Conservation (phyloP, 805 yeast species). For the Lachancea mirantina region DNA sequence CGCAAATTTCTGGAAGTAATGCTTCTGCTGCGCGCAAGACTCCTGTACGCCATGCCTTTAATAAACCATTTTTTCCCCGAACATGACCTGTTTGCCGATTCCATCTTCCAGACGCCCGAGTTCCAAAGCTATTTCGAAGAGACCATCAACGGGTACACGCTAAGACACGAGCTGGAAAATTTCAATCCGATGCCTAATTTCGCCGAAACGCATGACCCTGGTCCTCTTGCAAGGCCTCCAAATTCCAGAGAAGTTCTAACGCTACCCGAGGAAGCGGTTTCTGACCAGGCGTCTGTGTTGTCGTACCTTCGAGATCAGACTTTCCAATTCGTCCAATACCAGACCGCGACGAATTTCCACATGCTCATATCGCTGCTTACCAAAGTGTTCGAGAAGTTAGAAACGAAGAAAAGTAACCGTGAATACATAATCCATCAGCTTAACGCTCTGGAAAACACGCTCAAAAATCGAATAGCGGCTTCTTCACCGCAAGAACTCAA, state of each 20-base stretch:
- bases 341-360: slow-evolving; percentile 24
- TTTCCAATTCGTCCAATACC: slow-evolving; percentile 23
- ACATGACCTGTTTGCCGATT: slow-evolving; percentile 25
- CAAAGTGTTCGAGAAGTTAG: slow-evolving; percentile 24
- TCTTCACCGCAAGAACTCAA: slow-evolving; percentile 19
- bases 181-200: slow-evolving; percentile 1
- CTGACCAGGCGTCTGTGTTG: slow-evolving; percentile 1
- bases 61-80: slow-evolving; percentile 25
- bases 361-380: slow-evolving; percentile 18
- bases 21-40: slow-evolving; percentile 17
- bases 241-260: neutral
- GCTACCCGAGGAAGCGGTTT: neutral
- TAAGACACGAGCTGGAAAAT: slow-evolving; percentile 3
- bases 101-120: slow-evolving; percentile 19
- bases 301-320: slow-evolving; percentile 12
- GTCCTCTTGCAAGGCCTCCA: neutral
- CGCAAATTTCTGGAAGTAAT: slow-evolving; percentile 18
- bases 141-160: slow-evolving; percentile 4
- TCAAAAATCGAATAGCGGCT: slow-evolving; percentile 16
- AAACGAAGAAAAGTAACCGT: slow-evolving; percentile 24
- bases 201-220: neutral
- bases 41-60: slow-evolving; percentile 25
- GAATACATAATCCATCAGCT: slow-evolving; percentile 21
- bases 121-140: slow-evolving; percentile 21
- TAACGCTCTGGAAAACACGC: slow-evolving; percentile 18